Base-by-base conservation (phyloP, 805 yeast species). In the Ogataea chonburiensis region DNA sequence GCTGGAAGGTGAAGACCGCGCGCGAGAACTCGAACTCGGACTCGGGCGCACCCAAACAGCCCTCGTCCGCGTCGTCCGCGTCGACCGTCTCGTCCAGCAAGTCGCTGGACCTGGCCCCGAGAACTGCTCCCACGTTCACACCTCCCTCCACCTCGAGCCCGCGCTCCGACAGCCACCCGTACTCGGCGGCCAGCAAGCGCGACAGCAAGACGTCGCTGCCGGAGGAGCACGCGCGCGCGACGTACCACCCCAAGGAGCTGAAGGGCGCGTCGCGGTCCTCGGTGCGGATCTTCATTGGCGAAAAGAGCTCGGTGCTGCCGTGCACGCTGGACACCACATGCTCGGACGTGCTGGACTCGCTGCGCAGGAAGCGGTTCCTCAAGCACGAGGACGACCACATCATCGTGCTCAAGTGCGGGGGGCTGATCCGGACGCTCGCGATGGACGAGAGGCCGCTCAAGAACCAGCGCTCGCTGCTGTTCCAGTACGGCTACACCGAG, bases 311-410 rank as follows among this genome's bases (percentile, higher is more conserved):
- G 0, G 86, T 96, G 1, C 64, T 91, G 14, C 77, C 88, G 11
- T 81, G 95, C 53, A 77, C 91, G 0, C 70, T 84, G 21, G 85
- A 82, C 40, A 83, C 88, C 2, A 77, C 91, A 0, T 85, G 87
- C 0, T 71, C 77, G 6, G 95, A 87, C 31, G 64, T 93, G 34
- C 66, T 91, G 24, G 77, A 75, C 20, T 71, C 75, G 31, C 73
- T 87, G 16, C 85, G 84, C 45, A 77, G 84, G 42, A 89, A 91
- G 60, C 83, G 88, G 52, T 84, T 84, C 49, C 61, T 84, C 35
- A 81, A 79, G 34, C 64, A 77, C 3, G 75, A 75, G 14, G 81
- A 84, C 22, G 89, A 85, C 47, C 86, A 77, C 57, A 86, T 83
- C 52, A 65, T 89, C 24, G 78, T 88, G 19, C 68, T 87, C 27